phyloP scores from a whole-genome alignment of 2,329 filamentous ascomycete genomes.

The Phyllachora maydis region DNA sequence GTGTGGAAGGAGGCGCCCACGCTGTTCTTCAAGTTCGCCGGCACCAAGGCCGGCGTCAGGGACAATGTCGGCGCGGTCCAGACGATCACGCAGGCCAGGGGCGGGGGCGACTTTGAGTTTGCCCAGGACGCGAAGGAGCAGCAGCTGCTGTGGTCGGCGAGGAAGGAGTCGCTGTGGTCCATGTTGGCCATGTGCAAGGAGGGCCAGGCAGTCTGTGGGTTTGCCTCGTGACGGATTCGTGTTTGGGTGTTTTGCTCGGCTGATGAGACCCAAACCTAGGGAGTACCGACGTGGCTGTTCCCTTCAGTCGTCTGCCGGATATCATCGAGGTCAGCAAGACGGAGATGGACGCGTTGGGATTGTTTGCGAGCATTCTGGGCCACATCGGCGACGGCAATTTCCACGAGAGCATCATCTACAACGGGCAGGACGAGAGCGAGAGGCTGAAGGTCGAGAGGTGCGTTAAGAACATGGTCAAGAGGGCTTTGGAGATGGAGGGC shows the following conservation, averaged over 20 bases:
- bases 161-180: constrained; percentile 71
- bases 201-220: constrained; percentile 52
- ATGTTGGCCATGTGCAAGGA: constrained; percentile 50
- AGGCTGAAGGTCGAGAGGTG: constrained; percentile 57
- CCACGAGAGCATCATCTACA: constrained; percentile 81
- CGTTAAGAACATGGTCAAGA: constrained; percentile 75
- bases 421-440: constrained; percentile 47
- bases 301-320: constrained; percentile 52
- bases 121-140: constrained; percentile 51
- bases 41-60: constrained; percentile 54
- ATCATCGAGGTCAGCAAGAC: constrained; percentile 72
- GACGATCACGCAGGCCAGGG: constrained; percentile 41
- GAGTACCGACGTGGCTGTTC: constrained; percentile 73
- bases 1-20: constrained; percentile 61
- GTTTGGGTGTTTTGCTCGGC: constrained; percentile 1
- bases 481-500: constrained; percentile 86
- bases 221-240: neutral
- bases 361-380: constrained; percentile 75
- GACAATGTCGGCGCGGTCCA: constrained; percentile 57
- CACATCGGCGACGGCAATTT: constrained; percentile 93
- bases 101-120: constrained; percentile 53
- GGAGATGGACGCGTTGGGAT: constrained; percentile 65
- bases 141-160: constrained; percentile 57
- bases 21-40: constrained; percentile 72
- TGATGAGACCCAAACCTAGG: constrained; percentile 14